A percentile compares a stretch with the other conserved stretches of the same genome.
Evolutionary conservation across 352 stramenopile genomes (phyloP).

Genomic region (Phytophthora pinifolia): DNA sequence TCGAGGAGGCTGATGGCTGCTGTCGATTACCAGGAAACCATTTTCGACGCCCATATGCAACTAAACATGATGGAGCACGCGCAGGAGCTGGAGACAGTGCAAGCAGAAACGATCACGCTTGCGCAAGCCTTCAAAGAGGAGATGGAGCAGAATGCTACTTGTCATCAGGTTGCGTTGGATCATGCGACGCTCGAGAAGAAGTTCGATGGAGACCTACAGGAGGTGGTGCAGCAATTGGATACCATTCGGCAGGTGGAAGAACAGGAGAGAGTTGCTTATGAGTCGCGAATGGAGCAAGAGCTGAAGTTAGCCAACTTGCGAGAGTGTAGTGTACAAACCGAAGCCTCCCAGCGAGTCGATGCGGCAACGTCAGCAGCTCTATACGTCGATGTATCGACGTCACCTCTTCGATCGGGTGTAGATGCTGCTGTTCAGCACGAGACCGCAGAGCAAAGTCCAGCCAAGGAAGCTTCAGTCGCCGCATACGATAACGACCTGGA

Average conservation of each 20-base stretch:
- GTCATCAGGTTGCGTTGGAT: conserved; percentile 52
- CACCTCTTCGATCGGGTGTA: conserved; percentile 20
- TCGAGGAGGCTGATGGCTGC: conserved; percentile 53
- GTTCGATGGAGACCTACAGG: conserved; percentile 51
- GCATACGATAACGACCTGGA: conserved; percentile 5
- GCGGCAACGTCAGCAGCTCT: conserved; percentile 44
- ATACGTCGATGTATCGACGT: conserved; percentile 33
- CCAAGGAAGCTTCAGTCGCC: not conserved
- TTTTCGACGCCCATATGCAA: conserved; percentile 64
- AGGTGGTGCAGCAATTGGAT: conserved; percentile 44
- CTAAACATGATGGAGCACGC: conserved; percentile 59
- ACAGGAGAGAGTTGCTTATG: conserved; percentile 14
- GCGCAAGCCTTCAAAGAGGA: conserved; percentile 71
- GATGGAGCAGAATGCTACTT: conserved; percentile 45
- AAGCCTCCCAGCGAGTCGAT: conserved; percentile 28
- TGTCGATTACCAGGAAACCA: conserved; percentile 68
- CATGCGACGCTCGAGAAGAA: conserved; percentile 45
- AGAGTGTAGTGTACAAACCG: conserved; percentile 58
- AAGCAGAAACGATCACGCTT: conserved; percentile 50
- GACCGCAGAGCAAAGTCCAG: not conserved
- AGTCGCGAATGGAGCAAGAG: conserved; percentile 19
- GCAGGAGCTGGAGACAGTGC: conserved; percentile 50
- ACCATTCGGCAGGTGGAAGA: conserved; percentile 36
- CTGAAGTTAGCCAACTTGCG: conserved; percentile 33
- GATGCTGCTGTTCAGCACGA: conserved; percentile 45